These are phyloP conservation scores for Dichotomopilus funicola DNA, from an alignment of 2,329 filamentous ascomycete genomes.

Conservation along the genomic window DNA sequence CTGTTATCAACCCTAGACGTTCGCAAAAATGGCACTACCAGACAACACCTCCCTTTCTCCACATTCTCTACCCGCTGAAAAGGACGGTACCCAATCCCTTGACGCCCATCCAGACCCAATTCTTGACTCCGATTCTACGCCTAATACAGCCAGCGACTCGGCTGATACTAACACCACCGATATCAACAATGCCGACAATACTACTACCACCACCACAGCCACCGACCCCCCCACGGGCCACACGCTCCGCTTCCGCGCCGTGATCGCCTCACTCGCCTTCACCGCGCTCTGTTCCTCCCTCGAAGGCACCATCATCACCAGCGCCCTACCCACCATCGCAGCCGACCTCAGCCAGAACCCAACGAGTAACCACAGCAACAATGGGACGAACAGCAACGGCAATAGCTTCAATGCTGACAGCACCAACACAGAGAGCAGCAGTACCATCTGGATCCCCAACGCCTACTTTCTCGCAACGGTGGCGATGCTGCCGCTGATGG, in stretches of 20 bases:
- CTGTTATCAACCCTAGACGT: too few relatives aligned
- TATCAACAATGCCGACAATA: neutral
- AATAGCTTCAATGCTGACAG: too few relatives aligned
- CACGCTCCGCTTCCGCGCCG: neutral
- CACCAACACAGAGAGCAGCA: conserved; percentile 5
- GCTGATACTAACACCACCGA: neutral
- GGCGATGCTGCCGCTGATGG: conserved; percentile 36
- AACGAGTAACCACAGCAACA: too few relatives aligned
- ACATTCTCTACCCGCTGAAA: too few relatives aligned
- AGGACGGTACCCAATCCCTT: too few relatives aligned
- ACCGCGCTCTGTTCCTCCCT: conserved; percentile 23
- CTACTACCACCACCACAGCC: too few relatives aligned
- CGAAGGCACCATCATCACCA: conserved; percentile 27
- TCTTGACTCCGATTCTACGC: too few relatives aligned
- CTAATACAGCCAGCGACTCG: neutral
- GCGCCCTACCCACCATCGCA: conserved; percentile 26
- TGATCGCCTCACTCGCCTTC: conserved; percentile 4
- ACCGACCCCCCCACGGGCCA: neutral
- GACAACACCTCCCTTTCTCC: too few relatives aligned
- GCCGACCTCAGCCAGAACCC: conserved; percentile 13
- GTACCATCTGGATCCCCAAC: conserved; percentile 26
- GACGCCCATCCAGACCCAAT: too few relatives aligned
- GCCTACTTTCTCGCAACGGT: conserved; percentile 13
- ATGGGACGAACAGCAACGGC: too few relatives aligned
- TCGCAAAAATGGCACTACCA: too few relatives aligned